Evolutionary conservation across 495 filamentous ascomycete genomes (phyloP).

Genomic region (Penicillium bovifimosum): DNA sequence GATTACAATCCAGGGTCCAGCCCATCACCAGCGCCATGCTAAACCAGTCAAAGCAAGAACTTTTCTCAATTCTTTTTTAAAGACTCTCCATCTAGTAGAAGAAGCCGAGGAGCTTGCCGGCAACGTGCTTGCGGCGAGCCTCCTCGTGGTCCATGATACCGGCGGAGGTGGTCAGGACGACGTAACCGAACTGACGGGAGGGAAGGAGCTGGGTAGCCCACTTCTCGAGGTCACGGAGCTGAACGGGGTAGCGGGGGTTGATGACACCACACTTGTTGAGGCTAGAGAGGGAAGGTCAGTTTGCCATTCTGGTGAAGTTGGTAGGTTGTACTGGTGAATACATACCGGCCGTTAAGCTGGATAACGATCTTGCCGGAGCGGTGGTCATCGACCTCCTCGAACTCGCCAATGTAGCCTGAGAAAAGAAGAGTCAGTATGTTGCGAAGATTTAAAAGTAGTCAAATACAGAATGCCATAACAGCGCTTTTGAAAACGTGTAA

Average conservation of each 20-base stretch:
- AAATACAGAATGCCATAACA: conserved; percentile 59
- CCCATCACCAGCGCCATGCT: conserved; percentile 18
- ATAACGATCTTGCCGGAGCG: conserved; percentile 97
- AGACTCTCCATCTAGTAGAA: conserved; percentile 67
- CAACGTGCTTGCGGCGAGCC: conserved; percentile 93
- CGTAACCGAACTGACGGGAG: conserved; percentile 98
- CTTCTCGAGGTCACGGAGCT: conserved; percentile 94
- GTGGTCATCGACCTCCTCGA: conserved; percentile 99
- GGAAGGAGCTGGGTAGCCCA: conserved; percentile 98
- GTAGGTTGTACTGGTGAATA: background rate
- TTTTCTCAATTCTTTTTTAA: conserved; percentile 24
- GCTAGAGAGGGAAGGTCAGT: conserved; percentile 28
- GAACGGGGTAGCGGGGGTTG: conserved; percentile 97
- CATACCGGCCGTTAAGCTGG: conserved; percentile 76
- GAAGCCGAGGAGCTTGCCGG: conserved; percentile 94
- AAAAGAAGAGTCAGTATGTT: conserved; percentile 62
- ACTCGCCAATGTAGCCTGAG: conserved; percentile 97
- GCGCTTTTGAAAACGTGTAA: conserved; percentile 76
- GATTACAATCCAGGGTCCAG: conserved; percentile 32
- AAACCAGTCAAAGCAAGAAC: conserved; percentile 28
- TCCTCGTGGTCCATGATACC: conserved; percentile 99
- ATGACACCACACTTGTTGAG: conserved; percentile 99
- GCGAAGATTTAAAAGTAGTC: conserved; percentile 86
- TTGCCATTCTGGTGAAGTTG: background rate
- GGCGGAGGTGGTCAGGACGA: conserved; percentile 96